Percentiles rank a stretch among this genome's conserved stretches.
These are phyloP conservation scores for Fusarium floridanum DNA, from an alignment of 2,329 filamentous ascomycete species.

Conservation along the genomic window DNA sequence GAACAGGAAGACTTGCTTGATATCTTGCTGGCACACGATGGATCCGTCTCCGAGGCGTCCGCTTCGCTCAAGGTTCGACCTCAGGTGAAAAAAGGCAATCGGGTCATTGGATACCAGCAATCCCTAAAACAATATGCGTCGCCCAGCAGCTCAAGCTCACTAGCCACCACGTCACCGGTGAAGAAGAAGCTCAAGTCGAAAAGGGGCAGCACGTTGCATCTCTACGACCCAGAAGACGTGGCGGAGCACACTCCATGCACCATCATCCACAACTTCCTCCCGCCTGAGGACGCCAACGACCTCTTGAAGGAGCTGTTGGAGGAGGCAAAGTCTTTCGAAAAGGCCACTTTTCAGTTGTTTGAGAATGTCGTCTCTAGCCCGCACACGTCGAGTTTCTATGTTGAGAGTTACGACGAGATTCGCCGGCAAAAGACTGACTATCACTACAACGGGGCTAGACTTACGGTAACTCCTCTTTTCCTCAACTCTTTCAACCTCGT, in stretches of 20 bases:
- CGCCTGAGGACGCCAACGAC: conserved; percentile 75
- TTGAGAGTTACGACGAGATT: conserved; percentile 79
- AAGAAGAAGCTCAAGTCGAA: conserved; percentile 72
- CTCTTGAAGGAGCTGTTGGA: conserved; percentile 81
- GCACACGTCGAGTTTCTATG: conserved; percentile 87
- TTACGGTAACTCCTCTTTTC: conserved; percentile 64
- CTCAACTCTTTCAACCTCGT: neutral
- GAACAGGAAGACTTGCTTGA: conserved; percentile 81
- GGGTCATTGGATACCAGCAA: conserved; percentile 68
- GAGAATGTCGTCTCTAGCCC: conserved; percentile 88
- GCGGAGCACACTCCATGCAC: conserved; percentile 89
- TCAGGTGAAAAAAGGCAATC: conserved; percentile 50
- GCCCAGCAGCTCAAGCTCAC: conserved; percentile 21
- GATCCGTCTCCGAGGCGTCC: conserved; percentile 77
- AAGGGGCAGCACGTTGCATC: conserved; percentile 85
- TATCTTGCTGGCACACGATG: conserved; percentile 80
- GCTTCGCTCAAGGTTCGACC: conserved; percentile 61
- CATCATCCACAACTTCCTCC: conserved; percentile 91
- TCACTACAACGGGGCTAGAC: conserved; percentile 82
- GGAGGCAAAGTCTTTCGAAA: conserved; percentile 79
- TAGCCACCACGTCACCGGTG: conserved; percentile 27
- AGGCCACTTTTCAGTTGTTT: conserved; percentile 85
- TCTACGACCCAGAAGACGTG: conserved; percentile 86
- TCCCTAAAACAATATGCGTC: conserved; percentile 69
- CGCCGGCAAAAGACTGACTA: conserved; percentile 82